Base-by-base conservation (phyloP, 306 rosid genomes). In the Cotoneaster glaucophyllus region DNA sequence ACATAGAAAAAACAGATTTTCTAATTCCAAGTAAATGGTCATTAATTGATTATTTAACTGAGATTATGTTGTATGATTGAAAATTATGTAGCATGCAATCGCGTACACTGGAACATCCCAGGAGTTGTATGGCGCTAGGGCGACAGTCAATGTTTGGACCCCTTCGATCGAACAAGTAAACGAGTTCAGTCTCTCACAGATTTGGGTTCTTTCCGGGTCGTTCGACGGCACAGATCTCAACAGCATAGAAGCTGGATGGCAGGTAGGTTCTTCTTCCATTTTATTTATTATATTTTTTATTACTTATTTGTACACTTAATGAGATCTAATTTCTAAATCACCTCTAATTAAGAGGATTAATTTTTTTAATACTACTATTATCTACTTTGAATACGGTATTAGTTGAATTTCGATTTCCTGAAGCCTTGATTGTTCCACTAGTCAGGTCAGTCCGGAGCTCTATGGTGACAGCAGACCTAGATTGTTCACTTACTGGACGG, bases 381-480 rank as follows among this genome's bases (percentile, higher is more conserved):
- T 29, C 31, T 64, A 11, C 63, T 15, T 34, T 61, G 41, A 10
- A 32, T n/a, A 54, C 8, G 25, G 5, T n/a, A 21, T 54, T 59
- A 43, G 19, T 25, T 25, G n/a, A 14, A 69, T 31, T 34, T 25
- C 8, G 63, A 57, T 80, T 12, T 82, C 73, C 82, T 88, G 74
- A 94, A 84, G 92, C 81, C 87, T 87, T 85, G 87, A 90, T 90
- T 79, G 43, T 95, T 92, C 82, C 81, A 92, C 97, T 90, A 95
- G 97, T 90, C 97, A 95, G 99, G 99, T 90, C 91, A 95, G 99
- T 95, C 99, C 99, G 96, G 97, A 90, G 97, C 97, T 95, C 73
- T 95, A 95, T 84, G 97, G 97, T 83, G 99, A 95, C 97, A 90
- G 79, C 92, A 85, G 93, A 9, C 99, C 99, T 2, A 83, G 99